phyloP scores from a whole-genome alignment of 192 early-diverging fungal species.

The Cladochytrium replicatum region DNA sequence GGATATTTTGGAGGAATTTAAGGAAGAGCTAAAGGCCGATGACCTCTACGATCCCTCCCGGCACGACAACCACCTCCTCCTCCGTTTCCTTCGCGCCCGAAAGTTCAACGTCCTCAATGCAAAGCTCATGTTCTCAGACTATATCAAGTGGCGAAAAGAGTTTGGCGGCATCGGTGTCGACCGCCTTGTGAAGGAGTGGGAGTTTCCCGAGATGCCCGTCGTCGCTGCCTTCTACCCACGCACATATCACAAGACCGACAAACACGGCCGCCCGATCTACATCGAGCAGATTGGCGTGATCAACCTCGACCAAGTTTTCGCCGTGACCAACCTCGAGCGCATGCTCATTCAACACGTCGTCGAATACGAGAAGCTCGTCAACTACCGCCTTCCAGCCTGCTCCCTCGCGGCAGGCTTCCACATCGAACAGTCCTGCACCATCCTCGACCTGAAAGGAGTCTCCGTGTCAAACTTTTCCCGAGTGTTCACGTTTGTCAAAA shows the following conservation, averaged over 20 bases:
- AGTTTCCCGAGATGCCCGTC: slow-evolving; percentile 43
- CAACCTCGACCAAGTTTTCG: slow-evolving; percentile 43
- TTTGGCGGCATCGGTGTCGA: slow-evolving; percentile 31
- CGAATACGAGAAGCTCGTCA: slow-evolving; percentile 56
- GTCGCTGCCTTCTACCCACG: slow-evolving; percentile 54
- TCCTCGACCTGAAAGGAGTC: slow-evolving; percentile 78
- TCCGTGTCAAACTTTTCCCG: slow-evolving; percentile 59
- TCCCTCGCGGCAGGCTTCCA: slow-evolving; percentile 39
- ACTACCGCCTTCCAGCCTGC: slow-evolving; percentile 61
- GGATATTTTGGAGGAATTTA: slow-evolving; percentile 30
- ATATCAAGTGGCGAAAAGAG: slow-evolving; percentile 46
- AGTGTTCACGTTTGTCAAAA: slow-evolving; percentile 42
- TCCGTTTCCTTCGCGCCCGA: slow-evolving; percentile 58
- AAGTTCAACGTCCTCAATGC: slow-evolving; percentile 51
- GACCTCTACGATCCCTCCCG: slow-evolving; percentile 12
- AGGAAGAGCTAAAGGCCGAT: slow-evolving; percentile 14
- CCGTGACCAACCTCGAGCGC: slow-evolving; percentile 44
- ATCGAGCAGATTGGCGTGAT: slow-evolving; percentile 70
- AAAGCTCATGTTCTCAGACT: slow-evolving; percentile 52
- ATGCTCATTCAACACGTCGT: slow-evolving; percentile 52
- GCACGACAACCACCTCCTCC: slow-evolving; percentile 48
- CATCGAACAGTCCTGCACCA: slow-evolving; percentile 70
- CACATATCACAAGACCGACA: slow-evolving; percentile 77
- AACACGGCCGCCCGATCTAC: slow-evolving; percentile 74
- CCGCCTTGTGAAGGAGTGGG: slow-evolving; percentile 36